These are phyloP conservation scores for Nematocida sp. DNA, from an alignment of 371 early-diverging fungal species.

Conservation along the genomic window DNA sequence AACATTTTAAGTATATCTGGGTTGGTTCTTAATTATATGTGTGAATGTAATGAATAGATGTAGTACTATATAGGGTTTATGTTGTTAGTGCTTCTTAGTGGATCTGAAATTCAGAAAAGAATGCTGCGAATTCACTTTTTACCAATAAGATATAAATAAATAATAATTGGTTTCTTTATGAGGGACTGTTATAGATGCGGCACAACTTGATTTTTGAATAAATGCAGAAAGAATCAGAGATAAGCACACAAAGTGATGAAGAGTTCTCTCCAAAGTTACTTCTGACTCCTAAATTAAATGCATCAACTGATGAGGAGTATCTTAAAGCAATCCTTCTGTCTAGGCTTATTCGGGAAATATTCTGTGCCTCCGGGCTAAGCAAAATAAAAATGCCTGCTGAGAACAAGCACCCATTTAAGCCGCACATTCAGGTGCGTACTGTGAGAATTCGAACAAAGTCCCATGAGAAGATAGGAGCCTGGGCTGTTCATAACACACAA, in stretches of 20 bases:
- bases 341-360: constrained; percentile 3
- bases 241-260: constrained; percentile 21
- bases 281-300: not conserved
- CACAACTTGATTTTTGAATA: not conserved
- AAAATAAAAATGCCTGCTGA: constrained; percentile 16
- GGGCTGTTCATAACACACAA: constrained; percentile 21
- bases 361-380: constrained; percentile 36
- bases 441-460: constrained; percentile 19
- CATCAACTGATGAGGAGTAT: constrained; percentile 10
- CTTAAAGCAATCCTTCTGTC: constrained; percentile 24
- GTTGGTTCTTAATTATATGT: too few species aligned
- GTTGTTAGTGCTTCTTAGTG: too few species aligned
- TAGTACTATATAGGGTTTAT: too few species aligned
- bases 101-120: too few species aligned
- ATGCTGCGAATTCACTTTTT: too few species aligned
- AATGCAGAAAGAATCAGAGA: not conserved
- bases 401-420: not conserved
- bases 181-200: not conserved
- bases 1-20: too few species aligned
- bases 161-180: not conserved
- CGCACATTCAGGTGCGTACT: constrained; percentile 19
- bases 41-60: too few species aligned
- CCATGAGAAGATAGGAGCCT: constrained; percentile 30
- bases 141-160: too few species aligned
- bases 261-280: constrained; percentile 1